These are phyloP conservation scores for Thalassiosira mediterranea DNA, from an alignment of 352 stramenopile genomes.

Conservation along the genomic window DNA sequence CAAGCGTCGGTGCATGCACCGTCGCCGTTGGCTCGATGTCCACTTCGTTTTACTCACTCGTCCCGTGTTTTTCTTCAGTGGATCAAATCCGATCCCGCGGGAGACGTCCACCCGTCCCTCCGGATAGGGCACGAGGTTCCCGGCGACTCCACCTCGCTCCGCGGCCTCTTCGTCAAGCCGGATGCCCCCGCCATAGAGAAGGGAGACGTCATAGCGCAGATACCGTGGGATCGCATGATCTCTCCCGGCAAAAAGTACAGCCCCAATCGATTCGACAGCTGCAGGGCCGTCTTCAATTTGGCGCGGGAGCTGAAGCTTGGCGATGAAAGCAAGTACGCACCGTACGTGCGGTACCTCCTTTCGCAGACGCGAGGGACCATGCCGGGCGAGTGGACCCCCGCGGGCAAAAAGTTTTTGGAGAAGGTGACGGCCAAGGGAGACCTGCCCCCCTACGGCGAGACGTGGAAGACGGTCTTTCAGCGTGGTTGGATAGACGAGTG, in stretches of 20 bases:
- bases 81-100: constrained; percentile 38
- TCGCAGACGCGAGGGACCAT: constrained; percentile 30
- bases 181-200: constrained; percentile 33
- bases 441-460: constrained; percentile 34
- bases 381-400: constrained; percentile 37
- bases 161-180: constrained; percentile 43
- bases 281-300: background rate
- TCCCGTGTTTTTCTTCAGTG: constrained; percentile 8
- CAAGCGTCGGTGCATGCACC: background rate
- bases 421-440: constrained; percentile 14
- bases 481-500: constrained; percentile 19
- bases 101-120: constrained; percentile 38
- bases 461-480: constrained; percentile 21
- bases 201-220: constrained; percentile 42
- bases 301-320: constrained; percentile 38
- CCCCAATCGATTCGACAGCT: constrained; percentile 1
- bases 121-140: constrained; percentile 43
- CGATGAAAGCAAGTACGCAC: constrained; percentile 30
- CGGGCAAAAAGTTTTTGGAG: constrained; percentile 34
- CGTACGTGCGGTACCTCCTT: constrained; percentile 54
- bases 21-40: background rate
- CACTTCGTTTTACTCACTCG: background rate
- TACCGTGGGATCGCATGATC: constrained; percentile 52
- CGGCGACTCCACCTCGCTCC: constrained; percentile 32
- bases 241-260: constrained; percentile 39